Evolutionary conservation across 2,329 filamentous ascomycete genomes (phyloP).

Genomic region (Xylariaceae sp.): DNA sequence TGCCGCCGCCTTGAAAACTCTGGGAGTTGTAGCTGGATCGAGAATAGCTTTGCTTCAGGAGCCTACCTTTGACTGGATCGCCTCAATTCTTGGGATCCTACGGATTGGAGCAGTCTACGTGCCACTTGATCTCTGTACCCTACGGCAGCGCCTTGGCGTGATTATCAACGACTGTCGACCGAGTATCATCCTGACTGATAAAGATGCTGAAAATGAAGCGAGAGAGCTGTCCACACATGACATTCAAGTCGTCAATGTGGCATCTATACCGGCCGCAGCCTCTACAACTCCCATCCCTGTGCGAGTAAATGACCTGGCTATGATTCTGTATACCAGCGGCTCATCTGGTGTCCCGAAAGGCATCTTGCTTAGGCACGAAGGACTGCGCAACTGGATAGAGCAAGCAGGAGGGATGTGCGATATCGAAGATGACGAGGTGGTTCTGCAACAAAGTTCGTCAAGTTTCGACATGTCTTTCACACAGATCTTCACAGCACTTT

Average conservation of each 20-base stretch:
- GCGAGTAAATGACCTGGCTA: background rate
- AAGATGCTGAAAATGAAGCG: no score
- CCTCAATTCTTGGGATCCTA: constrained; percentile 31
- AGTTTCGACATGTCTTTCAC: constrained; percentile 46
- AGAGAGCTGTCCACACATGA: no score
- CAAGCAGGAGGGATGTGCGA: constrained; percentile 17
- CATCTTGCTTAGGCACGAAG: constrained; percentile 32
- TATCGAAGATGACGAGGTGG: constrained; percentile 27
- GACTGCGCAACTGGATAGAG: constrained; percentile 36
- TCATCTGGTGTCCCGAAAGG: constrained; percentile 40
- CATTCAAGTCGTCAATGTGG: no score
- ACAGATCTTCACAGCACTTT: constrained; percentile 42
- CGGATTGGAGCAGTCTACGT: constrained; percentile 36
- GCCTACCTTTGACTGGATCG: background rate
- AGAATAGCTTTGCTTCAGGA: constrained; percentile 7
- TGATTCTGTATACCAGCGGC: constrained; percentile 32
- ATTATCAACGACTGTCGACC: constrained; percentile 37
- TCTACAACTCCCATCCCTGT: background rate
- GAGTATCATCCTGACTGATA: constrained; percentile 32
- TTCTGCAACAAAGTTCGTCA: constrained; percentile 44
- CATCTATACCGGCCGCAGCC: no score
- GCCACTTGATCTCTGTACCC: constrained; percentile 39
- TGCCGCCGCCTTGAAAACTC: background rate
- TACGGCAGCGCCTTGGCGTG: constrained; percentile 31
- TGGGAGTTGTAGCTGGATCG: background rate